Conservation (phyloP, 2,329 filamentous ascomycete genomes). For the Madurella fahalii region DNA sequence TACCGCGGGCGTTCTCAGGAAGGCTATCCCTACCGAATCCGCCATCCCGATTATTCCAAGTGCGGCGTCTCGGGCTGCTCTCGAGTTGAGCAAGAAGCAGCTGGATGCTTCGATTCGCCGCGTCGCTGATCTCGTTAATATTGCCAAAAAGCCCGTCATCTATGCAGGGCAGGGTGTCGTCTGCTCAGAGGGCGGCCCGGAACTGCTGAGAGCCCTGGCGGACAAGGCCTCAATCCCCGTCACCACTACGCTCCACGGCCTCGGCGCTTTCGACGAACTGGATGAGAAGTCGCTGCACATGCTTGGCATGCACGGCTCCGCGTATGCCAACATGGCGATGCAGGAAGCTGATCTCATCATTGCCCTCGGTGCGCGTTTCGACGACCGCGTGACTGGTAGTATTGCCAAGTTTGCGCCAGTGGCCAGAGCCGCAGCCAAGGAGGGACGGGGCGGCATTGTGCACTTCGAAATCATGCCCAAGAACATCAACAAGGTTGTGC, state of each 20-base stretch:
- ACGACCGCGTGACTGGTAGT: constrained; percentile 85
- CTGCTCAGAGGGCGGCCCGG: constrained; percentile 70
- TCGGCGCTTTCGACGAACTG: constrained; percentile 88
- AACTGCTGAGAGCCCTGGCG: constrained; percentile 76
- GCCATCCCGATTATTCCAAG: constrained; percentile 77
- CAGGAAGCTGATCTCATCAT: constrained; percentile 96
- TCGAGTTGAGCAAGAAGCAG: constrained; percentile 67
- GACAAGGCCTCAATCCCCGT: constrained; percentile 92
- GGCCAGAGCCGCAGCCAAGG: constrained; percentile 77
- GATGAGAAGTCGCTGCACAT: constrained; percentile 95
- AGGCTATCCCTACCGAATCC: constrained; percentile 73
- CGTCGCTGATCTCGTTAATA: constrained; percentile 78
- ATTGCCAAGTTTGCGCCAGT: constrained; percentile 84
- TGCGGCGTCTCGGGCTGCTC: constrained; percentile 76
- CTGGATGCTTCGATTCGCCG: constrained; percentile 69
- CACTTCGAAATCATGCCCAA: constrained; percentile 99
- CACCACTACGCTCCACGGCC: constrained; percentile 89
- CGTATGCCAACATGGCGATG: constrained; percentile 97
- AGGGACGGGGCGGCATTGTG: constrained; percentile 87
- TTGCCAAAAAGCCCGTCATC: constrained; percentile 88
- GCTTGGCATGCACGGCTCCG: constrained; percentile 97
- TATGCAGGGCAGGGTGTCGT: constrained; percentile 92
- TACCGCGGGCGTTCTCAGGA: constrained; percentile 76
- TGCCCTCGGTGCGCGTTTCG: constrained; percentile 87
- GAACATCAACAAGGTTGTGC: constrained; percentile 99